Base-by-base conservation (phyloP, 345 rosid species). In the Punica granatum region DNA sequence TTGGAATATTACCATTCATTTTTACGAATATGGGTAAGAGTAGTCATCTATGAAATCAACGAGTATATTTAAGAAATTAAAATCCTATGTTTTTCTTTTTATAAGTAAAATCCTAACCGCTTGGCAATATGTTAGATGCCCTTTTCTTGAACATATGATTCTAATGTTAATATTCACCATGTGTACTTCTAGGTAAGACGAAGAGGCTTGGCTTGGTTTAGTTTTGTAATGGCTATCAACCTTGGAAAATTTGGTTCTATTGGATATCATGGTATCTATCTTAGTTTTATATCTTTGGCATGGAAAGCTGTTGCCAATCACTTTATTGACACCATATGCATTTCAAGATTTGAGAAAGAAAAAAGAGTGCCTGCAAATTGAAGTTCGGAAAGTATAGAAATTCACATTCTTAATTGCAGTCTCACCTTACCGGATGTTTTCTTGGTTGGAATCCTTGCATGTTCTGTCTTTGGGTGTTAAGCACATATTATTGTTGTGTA, bases 401-500 rank as follows among this genome's bases (percentile, higher is more conserved):
- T 51, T n/a, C 23, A 51, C 61, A 56, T 56, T 26, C 33, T 26
- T 56, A 14, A 10, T 56, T 10, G 33, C 33, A 33, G 15, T 61
- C 64, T 33, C 42, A 18, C 41, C 19, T 6, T 30, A 30, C 6
- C 25, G 32, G 28, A 28, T 64, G 13, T 36, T 12, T 64, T 21
- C 5, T 2, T 37, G 26, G 28, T 64, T 18, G 18, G 14, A 62
- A 15, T 23, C 10, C 7, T 35, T 43, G 10, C 67, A 37, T 64
- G 67, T 56, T 56, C 61, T 56, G 26, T 14, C 30, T 26, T 26
- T 56, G 33, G 28, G 34, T 26, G 26, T 4, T 56, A 33, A 56
- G 34, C 61, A 30, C 33, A 26, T 56, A 15, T 51, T 30, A 34
- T 25, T 60, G n/a, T 69, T 69, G 64, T 84, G 82, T 75, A 94